These are phyloP conservation scores for Chlamydomonas schloesseri DNA, from an alignment of 139 green algal species.

Conservation along the genomic window DNA sequence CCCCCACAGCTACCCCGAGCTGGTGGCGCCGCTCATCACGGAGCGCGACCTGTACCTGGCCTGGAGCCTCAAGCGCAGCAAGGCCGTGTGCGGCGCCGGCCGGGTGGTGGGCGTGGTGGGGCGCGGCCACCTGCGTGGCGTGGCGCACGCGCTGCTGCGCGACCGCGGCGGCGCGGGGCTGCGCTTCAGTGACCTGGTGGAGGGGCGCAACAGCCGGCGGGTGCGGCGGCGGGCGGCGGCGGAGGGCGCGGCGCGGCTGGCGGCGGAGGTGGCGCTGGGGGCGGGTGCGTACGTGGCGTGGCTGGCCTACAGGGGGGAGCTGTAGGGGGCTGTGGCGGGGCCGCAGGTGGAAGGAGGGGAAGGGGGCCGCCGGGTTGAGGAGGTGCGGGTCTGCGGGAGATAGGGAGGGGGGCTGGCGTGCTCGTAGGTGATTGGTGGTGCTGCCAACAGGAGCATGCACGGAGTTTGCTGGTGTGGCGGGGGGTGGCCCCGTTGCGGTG, in stretches of 20 bases:
- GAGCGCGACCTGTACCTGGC: slow-evolving; percentile 85
- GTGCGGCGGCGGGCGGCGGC: background rate
- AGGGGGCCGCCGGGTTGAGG: too few relatives aligned
- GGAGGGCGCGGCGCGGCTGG: background rate
- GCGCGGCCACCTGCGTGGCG: slow-evolving; percentile 76
- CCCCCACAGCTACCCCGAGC: slow-evolving; percentile 51
- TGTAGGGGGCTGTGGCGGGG: too few relatives aligned
- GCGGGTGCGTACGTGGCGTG: background rate
- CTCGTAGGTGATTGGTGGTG: too few relatives aligned
- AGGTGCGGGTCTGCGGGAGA: too few relatives aligned
- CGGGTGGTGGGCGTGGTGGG: slow-evolving; percentile 85
- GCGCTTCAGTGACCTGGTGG: slow-evolving; percentile 43
- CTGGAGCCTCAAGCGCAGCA: slow-evolving; percentile 81
- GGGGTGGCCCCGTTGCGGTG: too few relatives aligned
- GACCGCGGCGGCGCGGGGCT: slow-evolving; percentile 51
- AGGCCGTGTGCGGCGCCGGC: slow-evolving; percentile 75
- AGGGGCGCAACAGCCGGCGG: slow-evolving; percentile 16
- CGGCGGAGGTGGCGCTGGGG: slow-evolving; percentile 13
- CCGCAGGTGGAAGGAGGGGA: too few relatives aligned
- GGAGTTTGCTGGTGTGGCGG: too few relatives aligned
- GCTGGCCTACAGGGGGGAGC: background rate
- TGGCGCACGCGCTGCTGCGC: slow-evolving; percentile 64
- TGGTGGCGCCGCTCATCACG: slow-evolving; percentile 64
- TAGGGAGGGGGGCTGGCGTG: too few relatives aligned
- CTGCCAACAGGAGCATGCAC: too few relatives aligned